Percentiles rank a stretch among this genome's conserved stretches.
Conservation (phyloP, 305 asterid species). For the Solanum hybrid region DNA sequence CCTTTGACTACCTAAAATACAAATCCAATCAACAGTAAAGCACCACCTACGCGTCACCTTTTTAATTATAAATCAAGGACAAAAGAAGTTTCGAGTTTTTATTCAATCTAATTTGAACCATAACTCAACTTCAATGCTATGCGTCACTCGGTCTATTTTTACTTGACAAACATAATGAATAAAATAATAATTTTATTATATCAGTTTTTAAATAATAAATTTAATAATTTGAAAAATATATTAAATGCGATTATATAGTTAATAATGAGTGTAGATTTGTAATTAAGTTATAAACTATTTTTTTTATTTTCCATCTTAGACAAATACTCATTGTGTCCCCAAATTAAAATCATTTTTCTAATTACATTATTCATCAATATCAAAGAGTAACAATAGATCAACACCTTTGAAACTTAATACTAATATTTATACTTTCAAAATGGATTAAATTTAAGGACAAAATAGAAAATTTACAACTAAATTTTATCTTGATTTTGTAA, state of each 20-base stretch:
- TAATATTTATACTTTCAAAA: too few species aligned
- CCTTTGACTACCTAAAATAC: constrained; percentile 43
- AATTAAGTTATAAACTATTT: too few species aligned
- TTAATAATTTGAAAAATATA: too few species aligned
- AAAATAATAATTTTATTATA: too few species aligned
- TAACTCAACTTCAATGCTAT: not conserved
- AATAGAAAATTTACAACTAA: not conserved
- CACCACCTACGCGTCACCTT: not conserved
- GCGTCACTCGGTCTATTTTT: not conserved
- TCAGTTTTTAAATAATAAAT: too few species aligned
- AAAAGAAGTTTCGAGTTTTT: not conserved
- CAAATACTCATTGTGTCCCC: not conserved
- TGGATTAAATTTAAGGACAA: not conserved
- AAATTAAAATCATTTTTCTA: too few species aligned
- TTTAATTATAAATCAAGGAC: not conserved
- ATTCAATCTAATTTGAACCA: not conserved
- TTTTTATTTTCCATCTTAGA: not conserved
- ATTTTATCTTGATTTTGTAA: too few species aligned
- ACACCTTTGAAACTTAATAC: not conserved
- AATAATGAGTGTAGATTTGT: too few species aligned
- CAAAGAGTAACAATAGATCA: not conserved
- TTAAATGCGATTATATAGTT: not conserved
- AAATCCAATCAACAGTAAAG: not conserved
- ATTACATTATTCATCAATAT: not conserved
- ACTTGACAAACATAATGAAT: not conserved